A percentile compares a stretch with the other conserved stretches of the same genome.
Conservation (phyloP, 2,329 filamentous ascomycete genomes). For the Fusarium continuum region DNA sequence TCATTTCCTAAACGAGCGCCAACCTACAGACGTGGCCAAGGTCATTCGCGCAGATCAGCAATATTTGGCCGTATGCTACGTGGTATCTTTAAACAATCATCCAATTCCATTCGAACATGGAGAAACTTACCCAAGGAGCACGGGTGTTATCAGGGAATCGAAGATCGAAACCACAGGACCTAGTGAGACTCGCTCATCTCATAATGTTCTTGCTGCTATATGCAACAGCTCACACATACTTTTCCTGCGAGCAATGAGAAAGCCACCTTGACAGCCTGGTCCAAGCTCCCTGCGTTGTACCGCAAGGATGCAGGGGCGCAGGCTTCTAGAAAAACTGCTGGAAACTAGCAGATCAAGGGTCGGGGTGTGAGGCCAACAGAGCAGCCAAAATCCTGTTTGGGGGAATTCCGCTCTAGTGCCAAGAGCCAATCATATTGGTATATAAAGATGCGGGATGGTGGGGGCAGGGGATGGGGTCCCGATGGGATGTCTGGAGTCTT, state of each 20-base stretch:
- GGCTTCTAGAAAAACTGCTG: slow-evolving; percentile 44
- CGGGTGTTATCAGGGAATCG: not conserved
- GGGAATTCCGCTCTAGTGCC: slow-evolving; percentile 11
- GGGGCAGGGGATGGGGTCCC: slow-evolving; percentile 33
- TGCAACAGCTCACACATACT: slow-evolving; percentile 22
- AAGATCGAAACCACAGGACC: slow-evolving; percentile 4
- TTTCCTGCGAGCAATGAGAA: slow-evolving; percentile 26
- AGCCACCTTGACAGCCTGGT: slow-evolving; percentile 32
- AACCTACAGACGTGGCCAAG: slow-evolving; percentile 11
- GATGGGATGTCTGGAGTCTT: slow-evolving; percentile 37
- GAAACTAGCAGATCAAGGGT: slow-evolving; percentile 37
- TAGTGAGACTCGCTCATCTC: not conserved
- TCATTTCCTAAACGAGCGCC: slow-evolving; percentile 10
- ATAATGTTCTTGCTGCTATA: slow-evolving; percentile 11
- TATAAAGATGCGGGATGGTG: slow-evolving; percentile 41
- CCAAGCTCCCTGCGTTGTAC: slow-evolving; percentile 39
- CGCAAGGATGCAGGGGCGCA: slow-evolving; percentile 41
- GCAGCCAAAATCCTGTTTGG: slow-evolving; percentile 39
- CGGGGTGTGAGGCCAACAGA: slow-evolving; percentile 25
- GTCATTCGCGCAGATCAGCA: slow-evolving; percentile 12
- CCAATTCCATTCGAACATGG: slow-evolving; percentile 25
- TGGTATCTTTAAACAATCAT: slow-evolving; percentile 19
- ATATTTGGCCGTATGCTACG: slow-evolving; percentile 6
- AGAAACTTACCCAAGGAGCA: slow-evolving; percentile 24
- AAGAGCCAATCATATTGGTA: slow-evolving; percentile 33